These are phyloP conservation scores for Friedmanniomyces endolithicus DNA, from an alignment of 495 filamentous ascomycete genomes.

Conservation along the genomic window DNA sequence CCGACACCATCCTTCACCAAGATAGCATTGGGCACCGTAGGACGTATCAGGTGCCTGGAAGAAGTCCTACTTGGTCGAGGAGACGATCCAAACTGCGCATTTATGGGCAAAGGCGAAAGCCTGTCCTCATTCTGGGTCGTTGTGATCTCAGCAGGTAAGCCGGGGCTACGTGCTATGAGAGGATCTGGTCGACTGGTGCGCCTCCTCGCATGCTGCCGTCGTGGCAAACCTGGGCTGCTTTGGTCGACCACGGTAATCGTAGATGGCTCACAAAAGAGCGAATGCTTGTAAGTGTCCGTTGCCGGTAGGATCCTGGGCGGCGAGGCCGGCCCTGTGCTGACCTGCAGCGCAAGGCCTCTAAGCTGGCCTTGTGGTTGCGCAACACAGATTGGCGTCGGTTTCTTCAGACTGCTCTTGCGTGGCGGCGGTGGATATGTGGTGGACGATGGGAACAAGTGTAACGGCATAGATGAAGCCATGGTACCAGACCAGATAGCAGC, in stretches of 20 bases:
- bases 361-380: conserved; percentile 3
- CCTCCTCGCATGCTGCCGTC: conserved; percentile 2
- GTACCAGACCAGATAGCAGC: conserved; percentile 9
- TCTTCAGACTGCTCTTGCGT: conserved; percentile 11
- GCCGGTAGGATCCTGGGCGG: conserved; percentile 5
- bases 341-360: conserved; percentile 12
- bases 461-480: conserved; percentile 12
- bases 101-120: conserved; percentile 8
- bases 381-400: not conserved
- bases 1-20: not conserved
- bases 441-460: conserved; percentile 13
- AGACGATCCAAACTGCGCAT: conserved; percentile 4
- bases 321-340: not conserved
- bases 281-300: conserved; percentile 13
- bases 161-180: not conserved
- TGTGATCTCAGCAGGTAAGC: not conserved
- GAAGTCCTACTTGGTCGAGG: not conserved
- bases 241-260: not conserved
- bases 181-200: not conserved
- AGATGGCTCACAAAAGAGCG: conserved; percentile 16
- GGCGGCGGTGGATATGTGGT: not conserved
- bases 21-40: not conserved
- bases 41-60: not conserved
- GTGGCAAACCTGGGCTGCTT: not conserved
- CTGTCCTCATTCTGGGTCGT: not conserved